Evolutionary conservation across 441 rosid species (phyloP), one percentile per base, ranked within the genome.

Genomic region (Manihot esculenta): DNA sequence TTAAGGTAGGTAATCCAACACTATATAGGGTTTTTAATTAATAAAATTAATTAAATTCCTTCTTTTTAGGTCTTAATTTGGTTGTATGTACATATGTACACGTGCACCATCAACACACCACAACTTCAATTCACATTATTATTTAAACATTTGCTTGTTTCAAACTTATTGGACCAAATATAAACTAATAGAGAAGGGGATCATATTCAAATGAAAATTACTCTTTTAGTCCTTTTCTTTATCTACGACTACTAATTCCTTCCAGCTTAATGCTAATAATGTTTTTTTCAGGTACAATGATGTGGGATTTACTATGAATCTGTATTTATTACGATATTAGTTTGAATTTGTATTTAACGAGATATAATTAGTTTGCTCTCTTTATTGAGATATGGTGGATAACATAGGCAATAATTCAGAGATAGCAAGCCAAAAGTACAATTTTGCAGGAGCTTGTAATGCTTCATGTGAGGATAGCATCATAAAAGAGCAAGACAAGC

Each of bases 401-500:
- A 84, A 38, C 70, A 61, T 26, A 41, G 73, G 77, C 41, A 54
- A 64, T 69, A 38, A 66, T 67, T 69, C 71, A 48, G 71, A 69
- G 0, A 70, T 62, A 62, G 67, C 71, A 50, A n/a, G 38, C 47
- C 72, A 57, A 7, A 69, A 63, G 47, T 69, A 72, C 78, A 70
- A 51, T 77, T 81, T 81, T 62, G 62, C 72, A 35, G 79, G 73
- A 9, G 76, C 20, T 23, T 67, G 76, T 0, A 47, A 75, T 62
- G 78, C 69, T 1, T 63, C 80, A 10, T 66, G 55, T 17, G 78
- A 76, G 42, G 91, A 80, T n/a, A 88, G 80, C 24, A 47, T 73
- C 65, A 53, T 84, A 18, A 85, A 85, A 79, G 93, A 88, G 76
- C 95, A 89, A 75, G 97, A 92, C 68, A 86, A 82, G 44, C 68